Base-by-base conservation (phyloP, 331 rosid species). In the Arachis monticola region DNA sequence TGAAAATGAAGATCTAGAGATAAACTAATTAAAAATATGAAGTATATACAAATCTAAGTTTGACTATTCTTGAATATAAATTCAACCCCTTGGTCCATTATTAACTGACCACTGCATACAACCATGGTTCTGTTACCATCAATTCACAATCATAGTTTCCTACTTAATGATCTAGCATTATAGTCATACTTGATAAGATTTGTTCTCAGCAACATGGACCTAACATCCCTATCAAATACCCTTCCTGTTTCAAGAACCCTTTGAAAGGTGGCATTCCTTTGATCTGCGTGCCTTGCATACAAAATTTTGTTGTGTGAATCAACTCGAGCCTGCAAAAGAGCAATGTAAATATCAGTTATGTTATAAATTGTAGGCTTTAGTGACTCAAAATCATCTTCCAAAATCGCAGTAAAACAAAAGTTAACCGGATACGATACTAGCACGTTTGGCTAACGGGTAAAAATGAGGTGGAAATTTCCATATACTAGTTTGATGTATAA, bases 231-330 rank as follows among this genome's bases (percentile, higher is more conserved):
- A 67, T 92, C 99, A 69, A 92, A 89, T 70, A 85, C 98, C 72
- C 79, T 70, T 61, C 98, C 99, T 5, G 93, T 84, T 83, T 95
- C 98, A 56, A 95, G 82, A 69, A 88, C 99, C 83, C 97, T 84
- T 67, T 92, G 99, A 78, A 92, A 95, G 45, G 99, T 95, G 55
- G 98, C 92, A 79, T 95, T 95, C 85, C 99, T 86, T 79, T 95
- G 99, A 83, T 95, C 98, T 0, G 99, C 99, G 78, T 95, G 99
- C 41, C 97, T 86, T 32, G 99, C 99, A 65, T 95, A 95, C 61
- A 95, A 82, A 61, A 95, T 85, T 84, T 95, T 95, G 85, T 95
- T 95, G 90, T 95, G 99, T 10, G 99, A 95, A 81, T 95, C 99
- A 9, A 95, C 92, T 78, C 94, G 89, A 79, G 99, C 99, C 99